A percentile compares a stretch with the other conserved stretches of the same genome.
Conservation (phyloP, 2,329 filamentous ascomycete species). For the Colletotrichum liaoningense region DNA sequence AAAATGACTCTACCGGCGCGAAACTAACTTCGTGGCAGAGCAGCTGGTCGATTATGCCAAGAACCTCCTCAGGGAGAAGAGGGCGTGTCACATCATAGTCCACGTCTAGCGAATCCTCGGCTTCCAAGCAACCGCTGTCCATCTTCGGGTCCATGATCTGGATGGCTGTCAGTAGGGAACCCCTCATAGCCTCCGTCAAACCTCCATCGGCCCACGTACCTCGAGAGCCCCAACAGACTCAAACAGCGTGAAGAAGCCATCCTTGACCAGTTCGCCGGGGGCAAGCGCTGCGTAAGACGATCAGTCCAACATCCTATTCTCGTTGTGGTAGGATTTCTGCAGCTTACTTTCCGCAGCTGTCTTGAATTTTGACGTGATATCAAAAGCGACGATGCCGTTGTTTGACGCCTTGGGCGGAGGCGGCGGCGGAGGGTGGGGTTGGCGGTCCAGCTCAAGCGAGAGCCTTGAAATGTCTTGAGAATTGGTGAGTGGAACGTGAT, state of each 20-base stretch:
- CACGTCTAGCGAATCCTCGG: constrained; percentile 85
- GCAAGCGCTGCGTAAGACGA: constrained; percentile 68
- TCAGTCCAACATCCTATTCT: constrained; percentile 38
- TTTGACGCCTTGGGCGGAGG: constrained; percentile 52
- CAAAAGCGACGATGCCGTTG: constrained; percentile 64
- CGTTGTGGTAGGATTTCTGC: neutral
- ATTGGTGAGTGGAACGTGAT: constrained; percentile 30
- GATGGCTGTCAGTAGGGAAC: constrained; percentile 5
- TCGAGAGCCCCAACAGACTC: constrained; percentile 92
- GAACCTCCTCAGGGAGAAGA: constrained; percentile 80
- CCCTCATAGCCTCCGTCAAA: neutral
- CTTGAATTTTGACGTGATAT: constrained; percentile 69
- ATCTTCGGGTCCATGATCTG: constrained; percentile 99
- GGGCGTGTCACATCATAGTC: constrained; percentile 79
- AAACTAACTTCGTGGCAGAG: constrained; percentile 82
- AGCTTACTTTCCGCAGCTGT: constrained; percentile 63
- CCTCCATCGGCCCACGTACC: constrained; percentile 52
- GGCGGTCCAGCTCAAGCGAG: constrained; percentile 49
- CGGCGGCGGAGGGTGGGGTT: constrained; percentile 48
- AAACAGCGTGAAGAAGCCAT: constrained; percentile 93
- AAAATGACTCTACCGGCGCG: neutral
- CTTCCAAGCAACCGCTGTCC: constrained; percentile 89
- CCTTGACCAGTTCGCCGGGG: constrained; percentile 89
- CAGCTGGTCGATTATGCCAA: constrained; percentile 95
- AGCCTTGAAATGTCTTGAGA: constrained; percentile 54